Conservation (phyloP, 2,329 filamentous ascomycete species). For the Tetracladium maxilliforme region DNA sequence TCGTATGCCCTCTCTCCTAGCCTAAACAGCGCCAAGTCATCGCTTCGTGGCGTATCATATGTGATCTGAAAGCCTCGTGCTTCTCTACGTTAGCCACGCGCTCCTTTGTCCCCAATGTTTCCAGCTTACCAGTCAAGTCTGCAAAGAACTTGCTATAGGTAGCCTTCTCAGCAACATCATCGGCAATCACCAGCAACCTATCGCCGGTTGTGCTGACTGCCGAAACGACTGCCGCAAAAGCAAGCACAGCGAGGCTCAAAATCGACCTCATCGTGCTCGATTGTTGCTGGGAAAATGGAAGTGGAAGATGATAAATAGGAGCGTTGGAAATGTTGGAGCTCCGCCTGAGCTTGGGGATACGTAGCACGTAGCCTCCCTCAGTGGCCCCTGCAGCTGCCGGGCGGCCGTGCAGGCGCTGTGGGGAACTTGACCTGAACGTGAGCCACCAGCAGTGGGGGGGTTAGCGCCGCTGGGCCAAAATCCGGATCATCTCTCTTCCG, state of each 20-base stretch:
- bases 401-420: too few species aligned
- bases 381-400: too few species aligned
- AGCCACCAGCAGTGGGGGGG: too few species aligned
- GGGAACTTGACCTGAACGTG: too few species aligned
- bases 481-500: too few species aligned
- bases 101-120: too few species aligned
- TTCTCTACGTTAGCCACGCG: constrained; percentile 22
- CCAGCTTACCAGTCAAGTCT: constrained; percentile 56
- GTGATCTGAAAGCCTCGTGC: constrained; percentile 70
- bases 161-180: constrained; percentile 67
- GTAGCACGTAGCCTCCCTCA: too few species aligned
- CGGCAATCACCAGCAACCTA: constrained; percentile 73
- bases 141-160: constrained; percentile 71
- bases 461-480: too few species aligned
- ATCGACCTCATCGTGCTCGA: constrained; percentile 55
- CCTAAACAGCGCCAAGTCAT: constrained; percentile 63
- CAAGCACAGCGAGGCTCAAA: constrained; percentile 53
- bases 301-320: background rate
- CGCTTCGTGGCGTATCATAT: constrained; percentile 73
- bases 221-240: constrained; percentile 50
- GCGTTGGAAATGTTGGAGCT: background rate
- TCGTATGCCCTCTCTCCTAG: constrained; percentile 83
- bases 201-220: constrained; percentile 68
- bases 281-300: constrained; percentile 7
- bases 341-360: too few species aligned